Base-by-base conservation (phyloP, 208 protist species). In the Herpetomonas samuelpessoai region DNA sequence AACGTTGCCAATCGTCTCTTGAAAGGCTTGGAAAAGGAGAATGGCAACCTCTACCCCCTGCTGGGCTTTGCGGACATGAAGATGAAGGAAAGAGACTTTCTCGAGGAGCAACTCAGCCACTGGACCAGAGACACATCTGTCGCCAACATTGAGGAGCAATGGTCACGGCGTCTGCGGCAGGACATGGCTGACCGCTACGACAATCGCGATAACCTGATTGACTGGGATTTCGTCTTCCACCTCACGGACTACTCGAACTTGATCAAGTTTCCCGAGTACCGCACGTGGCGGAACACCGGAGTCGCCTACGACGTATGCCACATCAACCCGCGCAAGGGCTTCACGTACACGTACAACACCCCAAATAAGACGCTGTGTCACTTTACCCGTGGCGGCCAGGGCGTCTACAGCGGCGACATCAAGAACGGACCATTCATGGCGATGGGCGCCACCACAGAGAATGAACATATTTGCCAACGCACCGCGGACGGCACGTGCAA, bases 141-240 rank as follows among this genome's bases (percentile, higher is more conserved):
- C 10, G 76, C 71, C 10, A 62, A 86, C 57, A 69, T 93, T 29
- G 72, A 58, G 21, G 72, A 66, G 50, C 79, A 91, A 55, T 91
- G 91, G 82, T 60, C 52, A 24, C 30, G 49, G 21, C 86, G 88
- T 2, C 55, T 96, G 21, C 86, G 85, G 16, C 82, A 91, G 50
- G 91, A 96, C 50, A 92, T 96, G 83, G 91, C 88, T 9, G 88
- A 96, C 51, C 91, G 91, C 47, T 96, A 90, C 66, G 91, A 96
- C 65, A 93, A 92, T 62, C 83, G 86, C 39, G 83, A 92, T 71
- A 96, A 96, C 63, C 70, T 96, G 62, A 94, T 96, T 48, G 91
- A 96, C 71, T 96, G 91, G 91, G 91, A 96, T 62, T 96, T 93
- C 65, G 83, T 91, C 50, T 94, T 95, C 62, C 63, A 74, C 48